phyloP scores from a whole-genome alignment of 2,329 filamentous ascomycete species.

The Penicillium sp. region DNA sequence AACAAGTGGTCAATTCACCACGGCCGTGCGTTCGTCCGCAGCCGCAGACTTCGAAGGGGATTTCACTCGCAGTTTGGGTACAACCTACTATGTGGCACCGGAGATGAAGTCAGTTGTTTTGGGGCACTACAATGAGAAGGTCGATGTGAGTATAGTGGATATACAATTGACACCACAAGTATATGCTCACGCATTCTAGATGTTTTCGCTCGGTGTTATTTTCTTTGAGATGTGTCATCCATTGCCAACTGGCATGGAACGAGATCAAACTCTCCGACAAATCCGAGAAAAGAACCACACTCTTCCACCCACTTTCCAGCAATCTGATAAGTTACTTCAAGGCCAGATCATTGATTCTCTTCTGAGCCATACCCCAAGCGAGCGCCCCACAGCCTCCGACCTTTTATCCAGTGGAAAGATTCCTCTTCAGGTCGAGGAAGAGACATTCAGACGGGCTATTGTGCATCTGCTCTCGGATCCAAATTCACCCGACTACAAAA shows the following conservation, averaged over 20 bases:
- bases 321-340: slow-evolving; percentile 67
- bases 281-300: slow-evolving; percentile 67
- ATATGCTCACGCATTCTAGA: slow-evolving; percentile 46
- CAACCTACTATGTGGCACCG: slow-evolving; percentile 88
- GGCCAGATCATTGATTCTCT: slow-evolving; percentile 76
- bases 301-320: slow-evolving; percentile 71
- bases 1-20: slow-evolving; percentile 70
- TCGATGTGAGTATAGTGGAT: slow-evolving; percentile 64
- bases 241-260: slow-evolving; percentile 63
- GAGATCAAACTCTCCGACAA: slow-evolving; percentile 64
- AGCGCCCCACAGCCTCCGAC: slow-evolving; percentile 78
- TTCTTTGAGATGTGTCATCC: slow-evolving; percentile 94
- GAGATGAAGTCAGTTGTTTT: slow-evolving; percentile 76
- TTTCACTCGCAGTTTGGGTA: slow-evolving; percentile 63
- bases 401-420: slow-evolving; percentile 82
- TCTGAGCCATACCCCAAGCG: slow-evolving; percentile 76
- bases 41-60: slow-evolving; percentile 39
- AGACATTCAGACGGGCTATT: slow-evolving; percentile 80
- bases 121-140: slow-evolving; percentile 84
- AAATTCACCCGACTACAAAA: slow-evolving; percentile 82
- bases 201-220: slow-evolving; percentile 96
- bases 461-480: slow-evolving; percentile 74
- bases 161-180: neutral
- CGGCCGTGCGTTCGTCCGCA: slow-evolving; percentile 40
- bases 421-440: slow-evolving; percentile 88